Percentiles rank a stretch among this genome's conserved stretches.
Conservation (phyloP, 495 filamentous ascomycete species). For the Poronia punctata region DNA sequence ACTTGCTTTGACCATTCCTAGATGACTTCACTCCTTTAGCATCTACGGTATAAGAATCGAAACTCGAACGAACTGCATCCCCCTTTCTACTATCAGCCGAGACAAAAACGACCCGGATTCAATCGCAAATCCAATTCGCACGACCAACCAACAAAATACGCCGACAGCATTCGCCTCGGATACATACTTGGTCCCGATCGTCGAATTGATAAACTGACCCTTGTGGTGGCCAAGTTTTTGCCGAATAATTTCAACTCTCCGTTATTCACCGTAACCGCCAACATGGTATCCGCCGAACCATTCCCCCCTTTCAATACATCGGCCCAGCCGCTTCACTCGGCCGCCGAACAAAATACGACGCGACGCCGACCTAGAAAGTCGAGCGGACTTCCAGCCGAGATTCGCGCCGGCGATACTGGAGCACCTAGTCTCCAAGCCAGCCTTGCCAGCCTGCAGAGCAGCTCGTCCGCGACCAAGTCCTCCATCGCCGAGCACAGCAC, state of each 20-base stretch:
- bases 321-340: slow-evolving; percentile 32
- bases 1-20: slow-evolving; percentile 11
- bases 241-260: background rate
- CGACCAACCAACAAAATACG: too few species aligned
- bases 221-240: too few species aligned
- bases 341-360: slow-evolving; percentile 20
- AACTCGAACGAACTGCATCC: background rate
- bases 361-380: slow-evolving; percentile 44
- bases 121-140: too few species aligned
- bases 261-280: slow-evolving; percentile 4
- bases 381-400: slow-evolving; percentile 35
- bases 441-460: slow-evolving; percentile 28
- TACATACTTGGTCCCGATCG: too few species aligned
- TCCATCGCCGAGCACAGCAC: slow-evolving; percentile 17
- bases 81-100: too few species aligned
- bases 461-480: slow-evolving; percentile 3
- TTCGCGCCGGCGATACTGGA: slow-evolving; percentile 43
- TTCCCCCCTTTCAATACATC: slow-evolving; percentile 40
- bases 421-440: slow-evolving; percentile 38
- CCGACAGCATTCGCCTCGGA: too few species aligned
- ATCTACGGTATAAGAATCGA: slow-evolving; percentile 10
- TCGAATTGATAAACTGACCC: too few species aligned
- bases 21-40: slow-evolving; percentile 31
- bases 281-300: slow-evolving; percentile 33
- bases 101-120: too few species aligned